A percentile compares a stretch with the other conserved stretches of the same genome.
phyloP scores from a whole-genome alignment of 2,329 filamentous ascomycete genomes.

The Aureobasidium sp. region DNA sequence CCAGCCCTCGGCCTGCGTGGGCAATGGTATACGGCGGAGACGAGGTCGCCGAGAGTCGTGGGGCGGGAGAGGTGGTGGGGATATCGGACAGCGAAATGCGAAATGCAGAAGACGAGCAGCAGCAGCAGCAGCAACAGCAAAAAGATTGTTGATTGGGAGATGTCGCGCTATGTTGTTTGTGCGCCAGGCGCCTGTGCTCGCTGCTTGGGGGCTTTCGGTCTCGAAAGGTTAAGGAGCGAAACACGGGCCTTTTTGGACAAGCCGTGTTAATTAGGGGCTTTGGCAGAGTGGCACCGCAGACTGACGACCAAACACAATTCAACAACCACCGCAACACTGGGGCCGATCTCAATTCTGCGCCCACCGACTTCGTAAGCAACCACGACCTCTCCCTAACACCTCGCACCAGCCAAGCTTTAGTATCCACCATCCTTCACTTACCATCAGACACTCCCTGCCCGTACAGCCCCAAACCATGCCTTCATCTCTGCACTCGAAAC shows the following conservation, averaged over 20 bases:
- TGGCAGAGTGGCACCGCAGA: not conserved
- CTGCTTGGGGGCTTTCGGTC: not conserved
- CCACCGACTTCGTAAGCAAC: not conserved
- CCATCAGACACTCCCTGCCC: not conserved
- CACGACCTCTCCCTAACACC: not conserved
- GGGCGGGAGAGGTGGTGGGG: not conserved
- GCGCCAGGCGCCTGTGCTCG: not conserved
- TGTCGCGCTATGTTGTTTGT: constrained; percentile 8
- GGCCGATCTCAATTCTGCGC: not conserved
- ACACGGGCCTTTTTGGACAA: not conserved
- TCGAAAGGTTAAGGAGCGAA: not conserved
- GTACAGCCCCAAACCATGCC: not conserved
- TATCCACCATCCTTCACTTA: not conserved
- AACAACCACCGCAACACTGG: not conserved
- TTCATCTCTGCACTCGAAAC: not conserved
- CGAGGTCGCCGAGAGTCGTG: not conserved
- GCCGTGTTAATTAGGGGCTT: constrained; percentile 2
- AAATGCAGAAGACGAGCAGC: not conserved
- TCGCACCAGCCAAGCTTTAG: not conserved
- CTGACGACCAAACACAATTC: not conserved
- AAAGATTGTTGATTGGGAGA: constrained; percentile 11
- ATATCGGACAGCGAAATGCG: not conserved
- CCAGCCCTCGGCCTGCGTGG: constrained; percentile 10
- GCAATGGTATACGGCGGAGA: not conserved
- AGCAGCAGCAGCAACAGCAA: not conserved